A percentile compares a stretch with the other conserved stretches of the same genome.
Evolutionary conservation across 257 asterid genomes (phyloP).

Genomic region (Nicotiana knightiana): DNA sequence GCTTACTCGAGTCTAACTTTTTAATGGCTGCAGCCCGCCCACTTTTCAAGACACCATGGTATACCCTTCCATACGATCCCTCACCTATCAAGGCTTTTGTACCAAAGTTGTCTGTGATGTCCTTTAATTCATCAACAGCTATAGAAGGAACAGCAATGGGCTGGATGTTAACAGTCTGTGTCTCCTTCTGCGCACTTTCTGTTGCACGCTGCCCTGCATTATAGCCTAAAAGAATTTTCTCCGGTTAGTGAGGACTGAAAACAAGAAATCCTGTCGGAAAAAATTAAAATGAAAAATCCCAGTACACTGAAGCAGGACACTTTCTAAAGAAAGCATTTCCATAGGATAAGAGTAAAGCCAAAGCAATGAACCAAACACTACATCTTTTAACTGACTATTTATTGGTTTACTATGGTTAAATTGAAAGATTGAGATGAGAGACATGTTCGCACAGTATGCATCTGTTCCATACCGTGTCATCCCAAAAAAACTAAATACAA

Average conservation of each 20-base stretch:
- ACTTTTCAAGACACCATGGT: conserved; percentile 50
- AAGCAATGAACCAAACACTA: background rate
- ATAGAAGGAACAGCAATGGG: conserved; percentile 63
- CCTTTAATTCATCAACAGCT: conserved; percentile 64
- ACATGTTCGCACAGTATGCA: background rate
- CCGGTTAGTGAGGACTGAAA: background rate
- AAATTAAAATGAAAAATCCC: background rate
- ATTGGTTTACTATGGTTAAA: background rate
- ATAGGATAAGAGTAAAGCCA: background rate
- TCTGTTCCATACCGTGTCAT: background rate
- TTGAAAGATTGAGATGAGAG: background rate
- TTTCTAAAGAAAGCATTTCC: background rate
- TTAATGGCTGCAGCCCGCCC: conserved; percentile 73
- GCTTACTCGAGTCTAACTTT: conserved; percentile 84
- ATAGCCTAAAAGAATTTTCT: background rate
- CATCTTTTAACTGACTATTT: background rate
- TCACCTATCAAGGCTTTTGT: conserved; percentile 60
- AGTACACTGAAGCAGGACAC: background rate
- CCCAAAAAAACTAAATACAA: background rate
- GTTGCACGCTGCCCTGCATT: conserved; percentile 43
- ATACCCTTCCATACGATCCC: conserved; percentile 83
- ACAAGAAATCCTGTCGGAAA: background rate
- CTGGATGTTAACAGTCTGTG: conserved; percentile 38
- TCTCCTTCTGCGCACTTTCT: conserved; percentile 53
- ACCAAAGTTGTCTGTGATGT: conserved; percentile 65